Evolutionary conservation across 176 grass and related monocot species (phyloP).

Genomic region (Alloteropsis semialata): DNA sequence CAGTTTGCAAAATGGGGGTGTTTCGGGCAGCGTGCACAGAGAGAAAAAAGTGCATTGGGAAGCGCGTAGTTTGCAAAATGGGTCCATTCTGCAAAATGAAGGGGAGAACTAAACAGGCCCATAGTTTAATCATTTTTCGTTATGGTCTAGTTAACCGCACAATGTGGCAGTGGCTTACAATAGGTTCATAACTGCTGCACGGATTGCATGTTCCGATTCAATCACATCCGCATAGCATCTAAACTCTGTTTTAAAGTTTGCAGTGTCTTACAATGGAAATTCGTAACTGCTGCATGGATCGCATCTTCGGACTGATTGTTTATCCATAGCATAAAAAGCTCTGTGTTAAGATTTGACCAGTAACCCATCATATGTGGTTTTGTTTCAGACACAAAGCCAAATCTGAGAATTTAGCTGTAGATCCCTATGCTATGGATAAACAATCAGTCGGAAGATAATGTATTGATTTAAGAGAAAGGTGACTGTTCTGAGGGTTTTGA

Average conservation of each 20-base stretch:
- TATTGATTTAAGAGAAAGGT: constrained; percentile 16
- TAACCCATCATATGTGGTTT: background rate
- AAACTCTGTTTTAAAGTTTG: background rate
- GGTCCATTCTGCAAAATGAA: too few species aligned
- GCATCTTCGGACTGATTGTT: background rate
- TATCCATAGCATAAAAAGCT: background rate
- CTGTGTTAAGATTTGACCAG: background rate
- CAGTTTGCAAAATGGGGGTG: too few species aligned
- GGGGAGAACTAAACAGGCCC: too few species aligned
- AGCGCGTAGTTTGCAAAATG: too few species aligned
- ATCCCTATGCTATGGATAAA: background rate
- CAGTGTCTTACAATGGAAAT: background rate
- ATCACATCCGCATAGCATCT: background rate
- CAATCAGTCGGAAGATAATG: background rate
- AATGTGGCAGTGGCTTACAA: background rate
- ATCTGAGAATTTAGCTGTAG: background rate
- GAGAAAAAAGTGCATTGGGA: too few species aligned
- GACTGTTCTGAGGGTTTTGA: background rate
- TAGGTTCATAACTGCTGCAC: constrained; percentile 1
- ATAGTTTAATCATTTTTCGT: background rate
- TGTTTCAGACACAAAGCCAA: background rate
- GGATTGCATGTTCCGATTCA: background rate
- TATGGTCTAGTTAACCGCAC: background rate
- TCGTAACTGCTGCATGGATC: constrained; percentile 2
- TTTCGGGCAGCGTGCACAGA: too few species aligned